Conservation (phyloP, 139 green algal species). For the Chlamydomonas sp. region DNA sequence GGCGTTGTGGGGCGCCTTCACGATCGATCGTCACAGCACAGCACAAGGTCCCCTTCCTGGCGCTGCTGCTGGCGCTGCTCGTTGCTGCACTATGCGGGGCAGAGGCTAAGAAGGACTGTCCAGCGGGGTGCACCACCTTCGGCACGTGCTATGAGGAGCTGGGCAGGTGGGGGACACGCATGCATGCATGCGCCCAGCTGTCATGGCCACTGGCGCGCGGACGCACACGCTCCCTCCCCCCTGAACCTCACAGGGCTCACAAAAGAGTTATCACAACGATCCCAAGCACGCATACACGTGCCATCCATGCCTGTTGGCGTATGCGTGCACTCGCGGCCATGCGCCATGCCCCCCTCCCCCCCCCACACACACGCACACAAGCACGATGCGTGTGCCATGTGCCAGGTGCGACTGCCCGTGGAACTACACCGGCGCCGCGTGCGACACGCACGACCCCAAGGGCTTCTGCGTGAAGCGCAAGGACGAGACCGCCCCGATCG, state of each 20-base stretch:
- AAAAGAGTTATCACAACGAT: background rate
- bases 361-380: no score
- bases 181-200: background rate
- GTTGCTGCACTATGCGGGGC: no score
- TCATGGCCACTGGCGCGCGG: no score
- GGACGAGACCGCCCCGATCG: constrained; percentile 22
- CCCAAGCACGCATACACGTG: background rate
- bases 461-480: constrained; percentile 29
- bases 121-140: background rate
- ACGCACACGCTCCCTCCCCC: background rate
- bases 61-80: no score
- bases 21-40: no score
- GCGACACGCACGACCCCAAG: background rate
- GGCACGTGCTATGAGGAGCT: constrained; percentile 18
- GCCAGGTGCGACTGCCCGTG: constrained; percentile 32
- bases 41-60: no score
- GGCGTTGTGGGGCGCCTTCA: no score
- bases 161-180: constrained; percentile 4
- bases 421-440: constrained; percentile 26
- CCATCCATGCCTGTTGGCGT: background rate
- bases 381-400: no score
- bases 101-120: constrained; percentile 5
- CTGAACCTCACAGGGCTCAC: background rate
- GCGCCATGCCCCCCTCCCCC: no score
- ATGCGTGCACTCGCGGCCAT: no score